phyloP scores from a whole-genome alignment of 306 rosid species.

The Dryas alaskensis region DNA sequence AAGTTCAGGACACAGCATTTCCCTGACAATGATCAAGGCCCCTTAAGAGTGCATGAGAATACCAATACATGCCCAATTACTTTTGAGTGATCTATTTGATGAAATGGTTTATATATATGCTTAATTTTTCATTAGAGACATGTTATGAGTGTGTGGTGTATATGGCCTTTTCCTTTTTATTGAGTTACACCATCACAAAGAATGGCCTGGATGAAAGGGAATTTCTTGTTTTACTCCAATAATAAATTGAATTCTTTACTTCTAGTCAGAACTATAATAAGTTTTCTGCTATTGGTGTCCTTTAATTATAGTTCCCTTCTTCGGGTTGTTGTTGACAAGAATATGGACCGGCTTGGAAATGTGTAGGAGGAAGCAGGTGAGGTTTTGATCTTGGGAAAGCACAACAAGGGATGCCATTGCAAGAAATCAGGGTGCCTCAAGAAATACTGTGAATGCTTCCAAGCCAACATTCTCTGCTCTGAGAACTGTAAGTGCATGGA shows the following conservation, averaged over 20 bases:
- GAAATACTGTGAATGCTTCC: constrained; percentile 97
- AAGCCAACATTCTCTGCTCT: constrained; percentile 98
- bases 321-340: constrained; percentile 23
- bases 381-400: constrained; percentile 77
- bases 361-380: constrained; percentile 91
- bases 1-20: not conserved
- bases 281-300: not conserved
- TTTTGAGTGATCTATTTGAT: not conserved
- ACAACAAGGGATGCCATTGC: constrained; percentile 99
- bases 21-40: not conserved
- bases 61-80: not conserved
- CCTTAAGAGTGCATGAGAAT: not conserved
- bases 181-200: not conserved
- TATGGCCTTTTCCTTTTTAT: constrained; percentile 1
- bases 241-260: constrained; percentile 8
- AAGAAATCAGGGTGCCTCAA: constrained; percentile 98
- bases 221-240: constrained; percentile 17
- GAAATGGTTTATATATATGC: not conserved
- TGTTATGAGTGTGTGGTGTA: constrained; percentile 1
- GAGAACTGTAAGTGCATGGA: constrained; percentile 98
- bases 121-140: not conserved
- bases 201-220: constrained; percentile 11
- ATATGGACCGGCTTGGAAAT: constrained; percentile 32
- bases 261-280: not conserved
- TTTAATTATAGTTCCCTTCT: not conserved